phyloP scores from a whole-genome alignment of 1,284 basidiomycete genomes.

The Fomitopsis betulina region DNA sequence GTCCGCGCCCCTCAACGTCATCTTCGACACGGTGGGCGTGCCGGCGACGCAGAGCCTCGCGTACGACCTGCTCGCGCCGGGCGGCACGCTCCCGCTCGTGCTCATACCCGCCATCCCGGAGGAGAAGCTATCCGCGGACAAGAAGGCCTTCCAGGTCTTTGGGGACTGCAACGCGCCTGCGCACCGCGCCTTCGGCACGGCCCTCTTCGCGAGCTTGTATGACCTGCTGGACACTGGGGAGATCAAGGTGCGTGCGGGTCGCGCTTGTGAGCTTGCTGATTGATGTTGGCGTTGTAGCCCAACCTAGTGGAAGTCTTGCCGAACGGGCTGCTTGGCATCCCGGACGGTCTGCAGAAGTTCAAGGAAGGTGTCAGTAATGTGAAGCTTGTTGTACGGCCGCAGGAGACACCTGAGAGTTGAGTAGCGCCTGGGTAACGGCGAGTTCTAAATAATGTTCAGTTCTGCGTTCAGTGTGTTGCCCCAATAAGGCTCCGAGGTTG shows the following conservation, averaged over 20 bases:
- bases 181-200: slow-evolving; percentile 6
- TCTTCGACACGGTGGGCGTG: slow-evolving; percentile 26
- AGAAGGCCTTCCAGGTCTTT: slow-evolving; percentile 9
- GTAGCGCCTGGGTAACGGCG: no score
- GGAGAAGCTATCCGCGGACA: slow-evolving; percentile 7
- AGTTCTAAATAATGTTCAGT: no score
- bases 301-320: slow-evolving; percentile 36
- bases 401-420: slow-evolving; percentile 29
- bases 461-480: no score
- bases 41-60: slow-evolving; percentile 16
- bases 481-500: no score
- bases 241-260: slow-evolving; percentile 10
- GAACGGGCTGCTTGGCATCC: slow-evolving; percentile 40
- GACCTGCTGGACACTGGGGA: slow-evolving; percentile 10
- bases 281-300: slow-evolving; percentile 8
- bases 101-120: slow-evolving; percentile 2
- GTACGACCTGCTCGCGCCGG: slow-evolving; percentile 15
- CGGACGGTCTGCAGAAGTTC: slow-evolving; percentile 37
- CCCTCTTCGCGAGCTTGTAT: slow-evolving; percentile 11
- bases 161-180: slow-evolving; percentile 8
- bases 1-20: slow-evolving; percentile 13
- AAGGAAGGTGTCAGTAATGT: slow-evolving; percentile 35
- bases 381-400: slow-evolving; percentile 47
- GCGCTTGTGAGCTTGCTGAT: no score
- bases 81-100: slow-evolving; percentile 16